These are phyloP conservation scores for Eucalyptus sp. DNA, from an alignment of 345 rosid genomes.

Conservation along the genomic window DNA sequence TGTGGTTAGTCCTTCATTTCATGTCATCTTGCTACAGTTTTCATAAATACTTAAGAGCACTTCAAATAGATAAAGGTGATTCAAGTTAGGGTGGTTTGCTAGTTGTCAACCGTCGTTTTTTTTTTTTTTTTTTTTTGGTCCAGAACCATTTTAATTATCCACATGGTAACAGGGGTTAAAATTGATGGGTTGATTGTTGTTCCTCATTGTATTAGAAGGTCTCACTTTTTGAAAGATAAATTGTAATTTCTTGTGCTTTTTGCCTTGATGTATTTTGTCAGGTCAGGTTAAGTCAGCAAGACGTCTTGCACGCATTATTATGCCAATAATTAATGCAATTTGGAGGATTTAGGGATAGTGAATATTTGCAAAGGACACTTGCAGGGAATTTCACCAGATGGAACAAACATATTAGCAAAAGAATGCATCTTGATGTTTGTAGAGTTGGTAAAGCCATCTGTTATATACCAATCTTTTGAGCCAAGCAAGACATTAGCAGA, in stretches of 20 bases:
- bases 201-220: neutral
- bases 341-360: slow-evolving; percentile 47
- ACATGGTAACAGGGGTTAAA: neutral
- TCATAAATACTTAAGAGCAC: neutral
- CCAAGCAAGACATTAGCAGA: too few relatives aligned
- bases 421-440: too few relatives aligned
- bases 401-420: rapidly evolving
- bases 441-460: too few relatives aligned
- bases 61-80: neutral
- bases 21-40: neutral
- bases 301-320: neutral
- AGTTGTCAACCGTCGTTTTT: neutral
- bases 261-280: neutral
- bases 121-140: neutral
- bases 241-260: neutral
- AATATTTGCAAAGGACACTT: slow-evolving; percentile 47
- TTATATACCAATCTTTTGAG: too few relatives aligned
- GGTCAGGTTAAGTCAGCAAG: neutral
- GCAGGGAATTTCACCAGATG: slow-evolving; percentile 53
- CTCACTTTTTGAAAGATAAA: too few relatives aligned
- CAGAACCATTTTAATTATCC: neutral
- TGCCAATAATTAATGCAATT: neutral
- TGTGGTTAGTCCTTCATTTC: neutral
- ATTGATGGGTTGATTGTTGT: neutral
- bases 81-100: neutral